Evolutionary conservation across 2,329 filamentous ascomycete species (phyloP).

Genomic region (Paecilomyces variotii): DNA sequence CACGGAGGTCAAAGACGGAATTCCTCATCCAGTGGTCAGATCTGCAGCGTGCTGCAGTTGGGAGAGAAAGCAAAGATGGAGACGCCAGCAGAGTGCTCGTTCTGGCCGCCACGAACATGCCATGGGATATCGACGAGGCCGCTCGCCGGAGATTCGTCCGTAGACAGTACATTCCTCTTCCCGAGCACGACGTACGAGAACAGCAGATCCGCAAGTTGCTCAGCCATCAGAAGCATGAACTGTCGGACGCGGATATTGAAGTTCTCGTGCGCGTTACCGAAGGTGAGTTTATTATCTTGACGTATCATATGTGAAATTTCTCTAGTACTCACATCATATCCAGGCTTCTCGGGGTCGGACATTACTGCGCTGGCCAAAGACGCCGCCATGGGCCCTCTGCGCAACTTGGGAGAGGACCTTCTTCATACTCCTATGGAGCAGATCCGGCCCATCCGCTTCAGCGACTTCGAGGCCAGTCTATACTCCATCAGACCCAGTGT

Average conservation of each 20-base stretch:
- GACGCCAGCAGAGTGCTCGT: conserved; percentile 87
- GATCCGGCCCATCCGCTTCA: conserved; percentile 74
- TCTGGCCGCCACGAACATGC: conserved; percentile 87
- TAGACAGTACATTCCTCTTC: conserved; percentile 90
- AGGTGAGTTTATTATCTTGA: conserved; percentile 46
- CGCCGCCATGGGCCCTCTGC: conserved; percentile 90
- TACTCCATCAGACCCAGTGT: conserved; percentile 83
- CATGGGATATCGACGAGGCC: conserved; percentile 97
- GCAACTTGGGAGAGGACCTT: conserved; percentile 81
- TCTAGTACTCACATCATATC: conserved; percentile 2
- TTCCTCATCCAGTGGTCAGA: conserved; percentile 98
- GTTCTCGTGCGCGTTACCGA: conserved; percentile 73
- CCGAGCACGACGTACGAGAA: conserved; percentile 72
- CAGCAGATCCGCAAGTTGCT: conserved; percentile 72
- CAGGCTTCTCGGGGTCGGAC: conserved; percentile 95
- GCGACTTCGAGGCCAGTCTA: conserved; percentile 79
- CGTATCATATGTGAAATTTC: neutral
- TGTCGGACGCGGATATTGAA: conserved; percentile 64
- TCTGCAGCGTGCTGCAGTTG: conserved; percentile 82
- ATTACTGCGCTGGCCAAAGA: conserved; percentile 96
- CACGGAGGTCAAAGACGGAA: conserved; percentile 89
- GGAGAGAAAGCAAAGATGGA: conserved; percentile 66
- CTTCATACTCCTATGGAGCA: conserved; percentile 90
- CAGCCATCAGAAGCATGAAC: conserved; percentile 76
- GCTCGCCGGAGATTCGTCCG: conserved; percentile 84